These are phyloP conservation scores for Cutaneotrichosporon cavernicola DNA, from an alignment of 1,284 basidiomycete genomes.

Conservation along the genomic window DNA sequence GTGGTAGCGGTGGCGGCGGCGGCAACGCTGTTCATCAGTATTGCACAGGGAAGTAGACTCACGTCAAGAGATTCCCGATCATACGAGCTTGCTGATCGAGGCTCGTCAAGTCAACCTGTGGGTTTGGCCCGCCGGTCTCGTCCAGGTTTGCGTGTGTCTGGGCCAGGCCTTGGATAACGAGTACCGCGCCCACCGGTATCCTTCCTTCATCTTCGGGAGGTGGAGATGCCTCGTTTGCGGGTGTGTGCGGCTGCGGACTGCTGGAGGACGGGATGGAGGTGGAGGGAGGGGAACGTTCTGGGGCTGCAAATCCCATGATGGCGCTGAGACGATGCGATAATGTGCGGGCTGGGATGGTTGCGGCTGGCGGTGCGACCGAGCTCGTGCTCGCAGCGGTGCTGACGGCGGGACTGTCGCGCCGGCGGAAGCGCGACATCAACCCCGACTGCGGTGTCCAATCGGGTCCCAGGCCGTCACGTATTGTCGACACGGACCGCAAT, in stretches of 20 bases:
- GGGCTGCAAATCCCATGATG: conserved; percentile 27
- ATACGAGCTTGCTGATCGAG: conserved; percentile 49
- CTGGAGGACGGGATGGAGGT: conserved; percentile 2
- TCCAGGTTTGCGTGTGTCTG: conserved; percentile 40
- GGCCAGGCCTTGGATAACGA: conserved; percentile 51
- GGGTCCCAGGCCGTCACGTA: conserved; percentile 33
- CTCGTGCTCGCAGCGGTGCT: conserved; percentile 4
- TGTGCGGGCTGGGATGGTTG: conserved; percentile 7
- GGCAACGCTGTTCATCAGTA: conserved; percentile 37
- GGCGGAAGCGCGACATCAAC: conserved; percentile 25
- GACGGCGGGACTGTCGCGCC: conserved; percentile 16
- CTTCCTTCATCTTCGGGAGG: conserved; percentile 16
- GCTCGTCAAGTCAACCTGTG: conserved; percentile 24
- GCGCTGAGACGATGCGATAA: conserved; percentile 24
- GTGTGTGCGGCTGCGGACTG: conserved; percentile 2
- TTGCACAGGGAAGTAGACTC: conserved; percentile 19
- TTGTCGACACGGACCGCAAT: conserved; percentile 34
- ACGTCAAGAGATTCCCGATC: conserved; percentile 51
- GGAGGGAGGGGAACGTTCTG: conserved; percentile 4
- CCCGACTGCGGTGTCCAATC: conserved; percentile 28
- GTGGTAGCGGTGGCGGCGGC: conserved; percentile 49
- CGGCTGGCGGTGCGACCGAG: conserved; percentile 7
- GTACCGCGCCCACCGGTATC: conserved; percentile 44
- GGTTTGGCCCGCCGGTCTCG: not conserved
- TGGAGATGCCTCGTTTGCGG: conserved; percentile 10